A percentile compares a stretch with the other conserved stretches of the same genome.
These are phyloP conservation scores for Hemileccinum hortonii DNA, from an alignment of 1,284 basidiomycete genomes.

Conservation along the genomic window DNA sequence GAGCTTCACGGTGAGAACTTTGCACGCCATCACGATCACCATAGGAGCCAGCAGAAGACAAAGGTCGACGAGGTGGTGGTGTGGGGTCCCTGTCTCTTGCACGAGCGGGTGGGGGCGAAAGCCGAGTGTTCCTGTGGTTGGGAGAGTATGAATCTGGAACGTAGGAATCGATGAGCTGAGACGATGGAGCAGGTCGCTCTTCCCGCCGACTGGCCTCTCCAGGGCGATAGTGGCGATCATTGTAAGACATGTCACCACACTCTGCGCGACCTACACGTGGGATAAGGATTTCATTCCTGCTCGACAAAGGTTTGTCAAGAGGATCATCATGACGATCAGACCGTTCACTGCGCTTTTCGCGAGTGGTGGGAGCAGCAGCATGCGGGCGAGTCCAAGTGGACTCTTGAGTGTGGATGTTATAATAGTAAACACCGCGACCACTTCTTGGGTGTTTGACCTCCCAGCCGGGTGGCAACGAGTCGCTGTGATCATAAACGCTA, in stretches of 20 bases:
- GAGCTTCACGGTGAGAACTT: slow-evolving; percentile 31
- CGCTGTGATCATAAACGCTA: slow-evolving; percentile 33
- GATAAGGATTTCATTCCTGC: slow-evolving; percentile 25
- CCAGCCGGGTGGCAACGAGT: slow-evolving; percentile 58
- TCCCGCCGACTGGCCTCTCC: slow-evolving; percentile 33
- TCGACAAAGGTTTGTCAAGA: slow-evolving; percentile 25
- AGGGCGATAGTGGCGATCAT: slow-evolving; percentile 67
- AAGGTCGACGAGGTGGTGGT: slow-evolving; percentile 18
- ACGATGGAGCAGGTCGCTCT: slow-evolving; percentile 23
- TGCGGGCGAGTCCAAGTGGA: slow-evolving; percentile 63
- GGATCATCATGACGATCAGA: slow-evolving; percentile 27
- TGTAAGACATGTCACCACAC: slow-evolving; percentile 38
- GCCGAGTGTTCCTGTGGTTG: slow-evolving; percentile 20
- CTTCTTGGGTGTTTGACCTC: slow-evolving; percentile 54
- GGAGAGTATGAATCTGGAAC: slow-evolving; percentile 33
- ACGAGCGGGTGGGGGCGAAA: slow-evolving; percentile 21
- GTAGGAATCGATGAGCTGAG: slow-evolving; percentile 33
- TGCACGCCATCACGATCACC: slow-evolving; percentile 23
- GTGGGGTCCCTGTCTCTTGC: slow-evolving; percentile 25
- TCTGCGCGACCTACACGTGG: slow-evolving; percentile 32
- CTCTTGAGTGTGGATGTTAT: slow-evolving; percentile 55
- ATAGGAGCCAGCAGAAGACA: slow-evolving; percentile 22
- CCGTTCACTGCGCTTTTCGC: slow-evolving; percentile 25
- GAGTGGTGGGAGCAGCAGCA: slow-evolving; percentile 35
- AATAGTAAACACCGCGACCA: slow-evolving; percentile 53